Base-by-base conservation (phyloP, 1,284 basidiomycete genomes). In the Phylloporus sp. region DNA sequence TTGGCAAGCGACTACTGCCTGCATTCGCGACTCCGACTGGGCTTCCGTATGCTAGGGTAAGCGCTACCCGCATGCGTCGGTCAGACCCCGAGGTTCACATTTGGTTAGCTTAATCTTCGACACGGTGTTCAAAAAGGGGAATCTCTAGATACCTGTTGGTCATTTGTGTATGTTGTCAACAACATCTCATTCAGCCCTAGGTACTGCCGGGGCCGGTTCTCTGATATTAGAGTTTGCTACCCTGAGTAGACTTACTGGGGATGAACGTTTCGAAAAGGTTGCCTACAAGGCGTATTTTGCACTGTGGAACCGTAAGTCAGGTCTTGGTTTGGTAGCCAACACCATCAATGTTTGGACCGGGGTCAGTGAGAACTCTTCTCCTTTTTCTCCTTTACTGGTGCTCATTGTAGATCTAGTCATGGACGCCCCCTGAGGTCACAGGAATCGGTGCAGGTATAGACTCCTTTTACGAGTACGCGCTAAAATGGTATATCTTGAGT, bases 211-310 rank as follows among this genome's bases (percentile, higher is more conserved):
- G 46, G 96, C 95, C 28, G 95, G 95, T 8, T 95, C 94, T 51
- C 80, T 98, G 54, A 89, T 98, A 51, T 81, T 98, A 29, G 96
- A 98, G 76, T 98, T 98, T 74, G 93, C 90, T n/a, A 91, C 93
- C 11, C 79, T 98, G 26, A 94, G 93, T 69, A 87, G 95, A 32
- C 82, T 98, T 40, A 96, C 95, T 22, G 92, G 92, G 13, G 94
- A 97, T 71, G 84, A 88, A 39, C 85, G 89, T 20, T 98, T 94
- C 72, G 96, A 98, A 78, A 90, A 91, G 72, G 89, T 86, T 12
- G 92, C 91, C 15, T 83, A 88, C 70, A 92, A 89, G 72, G 94
- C 96, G 0, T 98, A 94, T 76, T 94, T 95, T 76, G 93, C 92
- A 2, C 76, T 98, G 2, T 98, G 96, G 96, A 95, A 96, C 74